Evolutionary conservation across 495 filamentous ascomycete species (phyloP).

Genomic region (Cercophora samala): DNA sequence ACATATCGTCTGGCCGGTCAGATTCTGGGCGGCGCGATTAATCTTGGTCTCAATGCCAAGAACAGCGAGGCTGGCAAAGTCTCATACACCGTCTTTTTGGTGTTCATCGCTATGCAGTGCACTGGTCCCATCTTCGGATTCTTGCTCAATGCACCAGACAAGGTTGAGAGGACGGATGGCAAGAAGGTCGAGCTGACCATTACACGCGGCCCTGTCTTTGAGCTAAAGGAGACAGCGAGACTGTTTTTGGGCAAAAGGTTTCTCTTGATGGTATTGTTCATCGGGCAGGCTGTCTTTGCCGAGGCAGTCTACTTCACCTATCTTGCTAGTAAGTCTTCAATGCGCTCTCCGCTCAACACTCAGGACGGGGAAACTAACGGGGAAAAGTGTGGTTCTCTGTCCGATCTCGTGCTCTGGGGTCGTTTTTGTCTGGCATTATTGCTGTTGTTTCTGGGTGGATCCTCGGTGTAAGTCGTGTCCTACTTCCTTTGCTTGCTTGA

Average conservation of each 20-base stretch:
- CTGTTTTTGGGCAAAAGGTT: conserved; percentile 54
- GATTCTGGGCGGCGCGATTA: conserved; percentile 62
- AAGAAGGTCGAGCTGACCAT: conserved; percentile 51
- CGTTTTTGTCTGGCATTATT: conserved; percentile 58
- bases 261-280: conserved; percentile 56
- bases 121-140: conserved; percentile 54
- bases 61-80: conserved; percentile 55
- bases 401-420: conserved; percentile 58
- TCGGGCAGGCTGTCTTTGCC: conserved; percentile 58
- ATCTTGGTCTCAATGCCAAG: conserved; percentile 57
- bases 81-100: conserved; percentile 56
- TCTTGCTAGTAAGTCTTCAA: conserved; percentile 35
- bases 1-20: conserved; percentile 59
- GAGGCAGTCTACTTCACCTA: conserved; percentile 65
- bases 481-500: neutral
- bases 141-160: conserved; percentile 49
- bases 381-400: conserved; percentile 57
- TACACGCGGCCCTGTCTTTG: conserved; percentile 43
- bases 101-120: conserved; percentile 62
- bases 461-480: conserved; percentile 38
- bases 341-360: neutral
- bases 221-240: conserved; percentile 50
- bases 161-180: conserved; percentile 58
- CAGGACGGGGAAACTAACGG: neutral
- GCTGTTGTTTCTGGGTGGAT: conserved; percentile 57